Evolutionary conservation across 2,329 filamentous ascomycete genomes (phyloP).

Genomic region (Xylariales sp.): DNA sequence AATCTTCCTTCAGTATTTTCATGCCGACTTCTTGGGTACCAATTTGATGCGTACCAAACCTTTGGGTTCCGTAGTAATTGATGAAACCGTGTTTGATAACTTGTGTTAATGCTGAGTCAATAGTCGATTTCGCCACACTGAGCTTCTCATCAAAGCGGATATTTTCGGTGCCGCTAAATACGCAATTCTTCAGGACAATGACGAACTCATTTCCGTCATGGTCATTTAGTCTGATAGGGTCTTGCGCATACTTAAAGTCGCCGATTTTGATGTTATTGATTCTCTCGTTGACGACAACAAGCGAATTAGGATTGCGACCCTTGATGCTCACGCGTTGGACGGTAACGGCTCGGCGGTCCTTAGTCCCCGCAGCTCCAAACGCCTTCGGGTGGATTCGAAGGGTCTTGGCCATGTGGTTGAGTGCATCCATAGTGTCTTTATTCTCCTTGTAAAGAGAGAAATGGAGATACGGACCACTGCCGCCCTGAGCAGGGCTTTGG

Average conservation of each 20-base stretch:
- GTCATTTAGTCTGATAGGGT: conserved; percentile 83
- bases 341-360: conserved; percentile 88
- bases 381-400: conserved; percentile 79
- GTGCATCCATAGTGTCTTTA: conserved; percentile 93
- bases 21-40: conserved; percentile 88
- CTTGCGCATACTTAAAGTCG: conserved; percentile 80
- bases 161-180: conserved; percentile 62
- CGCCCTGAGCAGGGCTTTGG: conserved; percentile 43
- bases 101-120: conserved; percentile 71
- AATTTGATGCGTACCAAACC: conserved; percentile 88
- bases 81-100: conserved; percentile 84
- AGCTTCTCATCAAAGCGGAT: conserved; percentile 61
- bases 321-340: conserved; percentile 81
- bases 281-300: conserved; percentile 73
- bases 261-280: conserved; percentile 75
- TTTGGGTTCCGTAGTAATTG: conserved; percentile 98
- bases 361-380: conserved; percentile 84
- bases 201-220: conserved; percentile 91
- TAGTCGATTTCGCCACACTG: conserved; percentile 59
- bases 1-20: conserved; percentile 84
- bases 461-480: conserved; percentile 81
- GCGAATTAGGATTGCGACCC: conserved; percentile 63
- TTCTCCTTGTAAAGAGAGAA: conserved; percentile 97
- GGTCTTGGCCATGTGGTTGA: conserved; percentile 79
- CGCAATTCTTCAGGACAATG: conserved; percentile 89